A percentile compares a stretch with the other conserved stretches of the same genome.
These are phyloP conservation scores for Curvularia hawaiiensis DNA, from an alignment of 2,329 filamentous ascomycete genomes.

Conservation along the genomic window DNA sequence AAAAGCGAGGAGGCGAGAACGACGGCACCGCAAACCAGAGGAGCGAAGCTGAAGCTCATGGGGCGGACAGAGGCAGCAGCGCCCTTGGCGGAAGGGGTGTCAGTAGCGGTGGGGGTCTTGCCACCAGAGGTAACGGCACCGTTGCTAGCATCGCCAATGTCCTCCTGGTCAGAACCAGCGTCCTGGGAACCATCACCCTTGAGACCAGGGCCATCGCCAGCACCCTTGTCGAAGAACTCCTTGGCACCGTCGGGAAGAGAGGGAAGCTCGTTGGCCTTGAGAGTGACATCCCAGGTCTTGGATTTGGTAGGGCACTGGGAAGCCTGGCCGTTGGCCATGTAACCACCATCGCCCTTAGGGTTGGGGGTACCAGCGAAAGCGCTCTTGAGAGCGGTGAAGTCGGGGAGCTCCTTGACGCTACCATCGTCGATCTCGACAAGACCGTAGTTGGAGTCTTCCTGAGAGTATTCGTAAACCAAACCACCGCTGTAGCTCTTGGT, in stretches of 20 bases:
- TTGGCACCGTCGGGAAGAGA: constrained; percentile 61
- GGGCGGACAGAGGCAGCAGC: constrained; percentile 53
- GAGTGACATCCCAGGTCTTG: constrained; percentile 61
- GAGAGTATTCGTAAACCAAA: constrained; percentile 92
- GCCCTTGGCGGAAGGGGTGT: constrained; percentile 27
- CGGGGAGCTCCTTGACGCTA: constrained; percentile 62
- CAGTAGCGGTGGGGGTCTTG: constrained; percentile 22
- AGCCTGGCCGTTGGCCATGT: constrained; percentile 59
- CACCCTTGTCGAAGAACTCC: constrained; percentile 63
- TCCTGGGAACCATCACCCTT: constrained; percentile 61
- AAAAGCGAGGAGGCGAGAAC: constrained; percentile 60
- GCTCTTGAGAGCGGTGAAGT: constrained; percentile 65
- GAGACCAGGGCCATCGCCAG: constrained; percentile 63
- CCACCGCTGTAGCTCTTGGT: constrained; percentile 90
- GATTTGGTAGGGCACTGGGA: constrained; percentile 61
- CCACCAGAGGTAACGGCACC: constrained; percentile 52
- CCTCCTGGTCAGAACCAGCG: constrained; percentile 53
- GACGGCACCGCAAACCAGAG: constrained; percentile 57
- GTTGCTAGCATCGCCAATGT: constrained; percentile 56
- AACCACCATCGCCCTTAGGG: constrained; percentile 63
- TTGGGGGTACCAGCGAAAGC: constrained; percentile 57
- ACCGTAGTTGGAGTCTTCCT: constrained; percentile 70
- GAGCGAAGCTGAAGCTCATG: constrained; percentile 55
- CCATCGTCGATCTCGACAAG: constrained; percentile 69
- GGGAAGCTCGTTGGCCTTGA: constrained; percentile 56